Base-by-base conservation (phyloP, 768 basidiomycete genomes). In the Baorangia bicolor region DNA sequence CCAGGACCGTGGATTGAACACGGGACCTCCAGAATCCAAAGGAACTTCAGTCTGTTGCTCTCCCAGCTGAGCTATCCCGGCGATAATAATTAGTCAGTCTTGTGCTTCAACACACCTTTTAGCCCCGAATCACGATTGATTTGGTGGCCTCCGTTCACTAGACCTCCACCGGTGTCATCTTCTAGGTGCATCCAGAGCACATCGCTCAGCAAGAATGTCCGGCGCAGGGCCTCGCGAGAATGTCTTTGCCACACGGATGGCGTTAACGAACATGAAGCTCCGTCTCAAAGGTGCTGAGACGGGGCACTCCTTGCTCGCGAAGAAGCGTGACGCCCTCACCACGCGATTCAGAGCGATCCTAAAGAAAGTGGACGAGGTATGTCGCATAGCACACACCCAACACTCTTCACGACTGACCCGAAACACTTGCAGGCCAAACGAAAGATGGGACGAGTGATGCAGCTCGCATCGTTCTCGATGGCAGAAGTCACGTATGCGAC, bases 371-470 rank as follows among this genome's bases (percentile, higher is more conserved):
- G 95, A 98, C 68, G 97, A 99, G 80, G 95, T 94, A 62, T 60
- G 78, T 75, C 57, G n/a, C 31, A 21, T 12, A 11, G 25, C n/a
- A 31, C 39, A 39, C 41, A 2, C 27, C 9, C 12, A 35, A 31
- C 31, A 18, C 20, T n/a, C 27, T n/a, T 49, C 16, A 30, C 28
- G 55, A 50, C 37, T 60, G 38, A 63, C 69, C 43, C 72, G 62
- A 55, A 60, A 51, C 62, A 52, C 58, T 57, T 60, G 20, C 55
- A 98, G 95, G 96, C 97, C 11, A 99, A 99, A 73, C 85, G 94
- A 56, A 95, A 98, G 77, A 99, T 98, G 97, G 97, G 97, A 30
- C 82, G 92, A 56, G 95, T 98, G 25, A 97, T 99, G 87, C 97
- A 99, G 72, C 81, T 98, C 48, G 97, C 97, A 25, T 98, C 97